These are phyloP conservation scores for Coccomyxa sp. DNA, from an alignment of 139 green algal genomes.

Conservation along the genomic window DNA sequence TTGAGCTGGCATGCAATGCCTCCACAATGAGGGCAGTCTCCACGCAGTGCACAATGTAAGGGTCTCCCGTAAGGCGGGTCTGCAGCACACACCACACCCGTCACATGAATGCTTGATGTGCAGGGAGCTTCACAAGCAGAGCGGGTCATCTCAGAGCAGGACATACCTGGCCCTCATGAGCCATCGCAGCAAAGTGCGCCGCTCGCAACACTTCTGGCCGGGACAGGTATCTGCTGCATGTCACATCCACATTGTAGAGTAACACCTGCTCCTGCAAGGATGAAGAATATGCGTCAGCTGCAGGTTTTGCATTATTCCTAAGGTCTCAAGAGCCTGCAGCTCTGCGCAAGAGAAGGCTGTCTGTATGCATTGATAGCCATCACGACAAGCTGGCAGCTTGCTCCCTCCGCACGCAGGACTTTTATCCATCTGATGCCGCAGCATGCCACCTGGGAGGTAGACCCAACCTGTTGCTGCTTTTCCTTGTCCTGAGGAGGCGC, in stretches of 20 bases:
- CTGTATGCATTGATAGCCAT: background rate
- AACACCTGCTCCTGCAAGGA: constrained; percentile 28
- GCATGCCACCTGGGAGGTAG: background rate
- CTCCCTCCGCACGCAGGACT: background rate
- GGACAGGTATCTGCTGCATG: constrained; percentile 50
- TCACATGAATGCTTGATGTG: background rate
- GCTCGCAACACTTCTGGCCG: constrained; percentile 52
- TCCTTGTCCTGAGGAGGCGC: background rate
- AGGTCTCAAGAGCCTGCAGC: background rate
- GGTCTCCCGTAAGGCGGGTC: constrained; percentile 78
- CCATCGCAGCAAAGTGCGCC: constrained; percentile 74
- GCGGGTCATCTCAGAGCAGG: background rate
- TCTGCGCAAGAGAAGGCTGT: background rate
- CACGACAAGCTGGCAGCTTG: too few species aligned
- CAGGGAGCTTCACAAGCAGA: background rate
- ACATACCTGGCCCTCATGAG: constrained; percentile 51
- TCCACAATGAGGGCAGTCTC: constrained; percentile 91
- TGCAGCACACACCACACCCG: constrained; percentile 34
- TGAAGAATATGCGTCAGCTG: background rate
- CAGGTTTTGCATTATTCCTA: background rate
- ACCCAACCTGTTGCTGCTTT: background rate
- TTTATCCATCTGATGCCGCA: background rate
- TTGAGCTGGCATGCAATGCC: constrained; percentile 19
- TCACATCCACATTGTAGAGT: constrained; percentile 63
- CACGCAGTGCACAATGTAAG: constrained; percentile 92